phyloP scores from a whole-genome alignment of 805 yeast genomes.

The Isabelozyma heimii region DNA sequence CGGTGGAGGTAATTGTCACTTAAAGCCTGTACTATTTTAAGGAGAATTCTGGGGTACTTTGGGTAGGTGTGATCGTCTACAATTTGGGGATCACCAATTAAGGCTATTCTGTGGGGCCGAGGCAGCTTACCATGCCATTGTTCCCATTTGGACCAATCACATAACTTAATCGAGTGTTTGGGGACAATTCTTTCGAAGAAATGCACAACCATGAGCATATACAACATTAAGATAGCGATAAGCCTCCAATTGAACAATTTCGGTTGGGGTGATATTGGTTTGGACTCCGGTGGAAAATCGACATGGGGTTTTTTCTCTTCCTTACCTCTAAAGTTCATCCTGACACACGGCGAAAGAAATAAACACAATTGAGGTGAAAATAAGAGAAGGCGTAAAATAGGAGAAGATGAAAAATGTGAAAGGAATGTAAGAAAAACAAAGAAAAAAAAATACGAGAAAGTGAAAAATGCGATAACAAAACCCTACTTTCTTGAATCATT shows the following conservation, averaged over 20 bases:
- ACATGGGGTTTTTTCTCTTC: slow-evolving; percentile 7
- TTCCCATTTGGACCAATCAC: slow-evolving; percentile 69
- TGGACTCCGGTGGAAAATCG: not conserved
- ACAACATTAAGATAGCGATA: slow-evolving; percentile 7
- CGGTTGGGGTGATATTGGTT: not conserved
- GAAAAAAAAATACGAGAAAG: not conserved
- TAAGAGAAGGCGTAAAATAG: not conserved
- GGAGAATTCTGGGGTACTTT: slow-evolving; percentile 49
- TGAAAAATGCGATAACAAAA: no score
- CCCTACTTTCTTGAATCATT: no score
- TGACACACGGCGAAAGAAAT: not conserved
- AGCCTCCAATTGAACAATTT: slow-evolving; percentile 5
- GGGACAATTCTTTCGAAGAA: slow-evolving; percentile 31
- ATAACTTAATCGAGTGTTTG: slow-evolving; percentile 17
- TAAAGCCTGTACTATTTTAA: slow-evolving; percentile 55
- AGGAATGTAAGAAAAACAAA: not conserved
- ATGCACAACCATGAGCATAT: slow-evolving; percentile 28
- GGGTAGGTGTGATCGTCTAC: slow-evolving; percentile 90
- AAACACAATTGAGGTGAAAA: not conserved
- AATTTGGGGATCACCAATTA: slow-evolving; percentile 93
- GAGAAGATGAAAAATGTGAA: not conserved
- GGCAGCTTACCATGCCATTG: slow-evolving; percentile 40
- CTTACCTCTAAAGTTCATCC: slow-evolving; percentile 20
- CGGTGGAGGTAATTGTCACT: slow-evolving; percentile 79
- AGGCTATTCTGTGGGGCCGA: slow-evolving; percentile 45